These are phyloP conservation scores for Scedosporium dehoogii DNA, from an alignment of 2,329 filamentous ascomycete genomes.

Conservation along the genomic window DNA sequence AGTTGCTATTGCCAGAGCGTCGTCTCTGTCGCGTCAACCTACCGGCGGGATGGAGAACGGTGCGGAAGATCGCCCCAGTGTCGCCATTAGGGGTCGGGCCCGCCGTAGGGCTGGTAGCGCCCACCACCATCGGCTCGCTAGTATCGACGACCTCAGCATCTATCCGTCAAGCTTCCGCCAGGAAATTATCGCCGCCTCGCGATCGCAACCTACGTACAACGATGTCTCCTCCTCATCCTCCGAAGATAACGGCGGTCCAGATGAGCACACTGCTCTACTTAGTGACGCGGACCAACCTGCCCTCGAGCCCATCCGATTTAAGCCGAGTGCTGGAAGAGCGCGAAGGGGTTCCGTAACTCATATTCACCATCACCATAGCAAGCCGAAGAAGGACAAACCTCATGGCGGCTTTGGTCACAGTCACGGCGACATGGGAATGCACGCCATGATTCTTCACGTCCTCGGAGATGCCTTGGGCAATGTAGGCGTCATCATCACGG, in stretches of 20 bases:
- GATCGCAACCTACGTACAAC: constrained; percentile 18
- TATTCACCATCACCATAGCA: constrained; percentile 64
- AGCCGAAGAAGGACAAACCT: constrained; percentile 38
- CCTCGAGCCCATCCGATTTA: background rate
- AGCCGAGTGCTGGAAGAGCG: constrained; percentile 14
- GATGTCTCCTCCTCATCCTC: constrained; percentile 12
- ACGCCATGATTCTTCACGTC: constrained; percentile 66
- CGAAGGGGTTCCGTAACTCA: constrained; percentile 48
- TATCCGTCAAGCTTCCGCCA: constrained; percentile 86
- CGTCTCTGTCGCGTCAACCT: constrained; percentile 1
- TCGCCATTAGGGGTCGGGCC: constrained; percentile 27
- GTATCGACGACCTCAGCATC: constrained; percentile 66
- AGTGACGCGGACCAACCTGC: constrained; percentile 21
- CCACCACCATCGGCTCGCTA: constrained; percentile 47
- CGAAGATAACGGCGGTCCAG: constrained; percentile 41
- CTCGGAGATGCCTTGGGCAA: constrained; percentile 81
- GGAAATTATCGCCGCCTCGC: constrained; percentile 72
- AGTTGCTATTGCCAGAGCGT: constrained; percentile 41
- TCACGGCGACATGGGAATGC: constrained; percentile 92
- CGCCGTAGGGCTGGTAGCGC: constrained; percentile 35
- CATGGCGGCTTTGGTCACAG: constrained; percentile 63
- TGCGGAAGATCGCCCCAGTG: background rate
- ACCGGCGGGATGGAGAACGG: constrained; percentile 13
- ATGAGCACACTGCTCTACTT: constrained; percentile 34
- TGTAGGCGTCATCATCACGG: constrained; percentile 73